phyloP scores from a whole-genome alignment of 371 early-diverging fungal species.

The Capniomyces stellatus region DNA sequence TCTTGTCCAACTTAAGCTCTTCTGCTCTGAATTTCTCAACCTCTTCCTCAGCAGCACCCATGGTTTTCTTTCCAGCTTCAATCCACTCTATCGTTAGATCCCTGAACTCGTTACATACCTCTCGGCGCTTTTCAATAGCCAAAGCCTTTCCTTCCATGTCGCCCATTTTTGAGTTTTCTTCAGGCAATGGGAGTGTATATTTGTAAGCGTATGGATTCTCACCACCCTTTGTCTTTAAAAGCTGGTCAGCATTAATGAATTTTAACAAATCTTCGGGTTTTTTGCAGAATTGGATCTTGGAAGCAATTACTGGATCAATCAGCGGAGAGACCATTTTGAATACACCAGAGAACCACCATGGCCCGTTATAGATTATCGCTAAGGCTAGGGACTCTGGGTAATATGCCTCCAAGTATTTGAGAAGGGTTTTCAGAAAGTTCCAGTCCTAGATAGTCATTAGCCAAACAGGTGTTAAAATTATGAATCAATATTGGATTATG shows the following conservation, averaged over 20 bases:
- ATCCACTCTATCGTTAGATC: slow-evolving; percentile 18
- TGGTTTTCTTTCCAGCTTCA: slow-evolving; percentile 7
- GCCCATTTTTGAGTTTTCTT: slow-evolving; percentile 24
- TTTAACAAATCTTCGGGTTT: slow-evolving; percentile 36
- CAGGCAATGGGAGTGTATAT: slow-evolving; percentile 14
- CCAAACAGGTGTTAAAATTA: neutral
- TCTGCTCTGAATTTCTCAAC: slow-evolving; percentile 4
- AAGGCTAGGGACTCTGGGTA: slow-evolving; percentile 80
- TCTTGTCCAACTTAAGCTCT: slow-evolving; percentile 6
- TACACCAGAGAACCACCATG: slow-evolving; percentile 70
- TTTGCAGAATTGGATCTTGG: slow-evolving; percentile 68
- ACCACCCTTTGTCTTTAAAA: slow-evolving; percentile 26
- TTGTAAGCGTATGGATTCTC: slow-evolving; percentile 15
- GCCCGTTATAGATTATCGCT: slow-evolving; percentile 60
- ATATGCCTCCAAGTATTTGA: slow-evolving; percentile 61
- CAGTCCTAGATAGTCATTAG: slow-evolving; percentile 32
- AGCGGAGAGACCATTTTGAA: slow-evolving; percentile 64
- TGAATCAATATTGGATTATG: neutral
- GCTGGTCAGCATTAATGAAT: slow-evolving; percentile 32
- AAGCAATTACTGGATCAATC: slow-evolving; percentile 78
- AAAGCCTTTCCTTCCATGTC: slow-evolving; percentile 11
- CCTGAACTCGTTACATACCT: slow-evolving; percentile 8
- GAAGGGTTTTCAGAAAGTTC: slow-evolving; percentile 57
- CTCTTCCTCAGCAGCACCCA: slow-evolving; percentile 7
- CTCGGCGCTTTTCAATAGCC: slow-evolving; percentile 5